Base-by-base conservation (phyloP, 495 filamentous ascomycete species). In the Entonaema liquescens region DNA sequence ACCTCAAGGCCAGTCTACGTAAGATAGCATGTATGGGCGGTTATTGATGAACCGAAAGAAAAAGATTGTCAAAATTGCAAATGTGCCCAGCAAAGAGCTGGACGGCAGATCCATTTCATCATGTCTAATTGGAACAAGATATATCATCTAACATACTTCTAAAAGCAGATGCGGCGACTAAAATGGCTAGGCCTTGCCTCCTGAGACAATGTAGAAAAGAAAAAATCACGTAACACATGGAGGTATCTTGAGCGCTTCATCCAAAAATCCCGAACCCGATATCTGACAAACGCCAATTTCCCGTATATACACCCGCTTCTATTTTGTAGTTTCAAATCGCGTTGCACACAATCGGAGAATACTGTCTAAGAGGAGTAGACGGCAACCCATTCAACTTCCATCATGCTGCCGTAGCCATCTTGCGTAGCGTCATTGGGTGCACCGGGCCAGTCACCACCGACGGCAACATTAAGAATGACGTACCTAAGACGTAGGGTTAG, bases 381-480 rank as follows among this genome's bases (percentile, higher is more conserved):
- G 35, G 79, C 80, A 23, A 83, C 82, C 71, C 81, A 84, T 47
- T 80, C 76, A 17, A 83, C 81, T 68, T 84, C 83, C 82, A 85
- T 83, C 83, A 85, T 84, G 71, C 77, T 79, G 26, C 80, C 81
- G 52, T 79, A 85, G 50, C 82, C 79, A 61, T 77, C 80, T 4
- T 62, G 40, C 11, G 83, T 85, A 36, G 67, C 64, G 67, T 73
- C 62, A 59, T 77, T 76, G 8, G 75, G 75, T n/a, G 38, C 21
- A 31, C 75, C 75, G n/a, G 75, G 75, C 75, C 83, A 86, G 56
- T 76, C 68, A 0, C 84, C 84, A 9, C 85, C 84, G 40, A 86
- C 82, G 17, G 84, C 85, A 17, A 87, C 74, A 60, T 86, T 86
- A 28, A 86, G 64, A 33, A 83, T 78, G 21, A 86, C 62, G 67